Base-by-base conservation (phyloP, 441 rosid species). In the Adansonia grandidieri region DNA sequence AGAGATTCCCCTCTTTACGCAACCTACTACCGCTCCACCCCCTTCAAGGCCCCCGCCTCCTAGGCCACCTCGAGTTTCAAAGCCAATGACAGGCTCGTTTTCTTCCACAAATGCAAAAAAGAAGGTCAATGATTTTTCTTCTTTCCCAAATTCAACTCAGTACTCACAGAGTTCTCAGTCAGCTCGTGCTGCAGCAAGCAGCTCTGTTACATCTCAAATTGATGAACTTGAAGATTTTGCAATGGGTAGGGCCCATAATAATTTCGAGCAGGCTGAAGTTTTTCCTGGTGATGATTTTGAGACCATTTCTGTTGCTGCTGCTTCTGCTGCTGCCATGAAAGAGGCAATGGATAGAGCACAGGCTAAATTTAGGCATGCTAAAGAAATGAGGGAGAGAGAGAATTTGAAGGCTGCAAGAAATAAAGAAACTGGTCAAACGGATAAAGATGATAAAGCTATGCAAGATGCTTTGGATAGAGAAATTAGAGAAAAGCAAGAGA, bases 271-370 rank as follows among this genome's bases (percentile, higher is more conserved):
- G 71, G 81, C 81, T 57, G 89, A 92, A 3, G 81, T 79, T 78
- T 76, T 85, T 74, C 83, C 85, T 73, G 80, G 82, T 79, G 94
- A 90, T 40, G 97, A 90, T 80, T 72, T 82, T 53, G 95, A 87
- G 13, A 78, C 85, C 69, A 80, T 78, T 72, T 87, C 92, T 42
- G 86, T 79, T 80, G 90, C 93, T 71, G 92, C 91, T 68, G 93
- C 92, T 72, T 91, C 97, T 78, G 92, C 96, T 79, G 98, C 97
- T 54, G 97, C 97, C 61, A 91, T 90, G 94, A 94, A 94, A 85
- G 96, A 89, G 80, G 97, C 99, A 73, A 91, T 96, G 98, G 98
- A 94, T 80, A 94, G 89, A 88, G 99, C 98, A 57, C 93, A 94
- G 86, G 95, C 93, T 10, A 92, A 94, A 87, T 89, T 96, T 85